Percentiles rank a stretch among this genome's conserved stretches.
phyloP scores from a whole-genome alignment of 148 eudicot species.

The Cornus controversa region DNA sequence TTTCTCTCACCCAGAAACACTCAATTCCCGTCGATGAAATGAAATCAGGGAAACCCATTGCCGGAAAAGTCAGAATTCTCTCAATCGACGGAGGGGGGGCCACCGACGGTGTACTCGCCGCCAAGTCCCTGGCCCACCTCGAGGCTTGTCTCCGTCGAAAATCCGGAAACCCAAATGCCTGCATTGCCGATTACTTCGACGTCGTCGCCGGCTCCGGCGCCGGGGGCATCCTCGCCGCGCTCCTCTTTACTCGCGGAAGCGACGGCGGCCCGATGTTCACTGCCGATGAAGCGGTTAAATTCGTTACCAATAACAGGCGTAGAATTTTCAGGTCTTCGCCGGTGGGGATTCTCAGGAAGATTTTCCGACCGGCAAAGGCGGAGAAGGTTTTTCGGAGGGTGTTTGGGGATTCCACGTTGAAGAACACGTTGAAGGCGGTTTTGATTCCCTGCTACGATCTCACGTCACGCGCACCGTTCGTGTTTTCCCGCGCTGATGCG shows the following conservation, averaged over 20 bases:
- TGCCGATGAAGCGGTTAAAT: conserved; percentile 26
- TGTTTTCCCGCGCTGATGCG: conserved; percentile 50
- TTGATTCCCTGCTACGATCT: conserved; percentile 48
- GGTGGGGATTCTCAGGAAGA: conserved; percentile 9
- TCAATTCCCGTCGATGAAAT: not conserved
- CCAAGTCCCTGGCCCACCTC: conserved; percentile 28
- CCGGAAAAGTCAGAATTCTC: conserved; percentile 33
- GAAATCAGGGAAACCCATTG: conserved; percentile 2
- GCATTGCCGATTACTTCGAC: conserved; percentile 36
- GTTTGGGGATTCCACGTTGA: conserved; percentile 34
- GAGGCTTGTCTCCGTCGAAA: conserved; percentile 23
- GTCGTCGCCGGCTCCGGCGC: conserved; percentile 36
- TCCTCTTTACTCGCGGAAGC: conserved; percentile 25
- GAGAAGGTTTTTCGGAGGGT: conserved; percentile 24
- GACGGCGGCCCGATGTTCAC: conserved; percentile 25
- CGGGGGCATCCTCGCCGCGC: conserved; percentile 36
- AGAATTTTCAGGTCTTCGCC: conserved; percentile 4
- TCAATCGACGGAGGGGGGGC: conserved; percentile 34
- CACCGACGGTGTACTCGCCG: conserved; percentile 34
- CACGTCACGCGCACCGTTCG: conserved; percentile 28
- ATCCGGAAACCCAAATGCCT: conserved; percentile 29
- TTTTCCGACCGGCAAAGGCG: not conserved
- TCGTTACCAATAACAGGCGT: conserved; percentile 14
- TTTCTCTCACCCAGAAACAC: not conserved
- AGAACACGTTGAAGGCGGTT: conserved; percentile 42